Evolutionary conservation across 768 basidiomycete species (phyloP).

Genomic region (Candolleomyces aberdarensis): DNA sequence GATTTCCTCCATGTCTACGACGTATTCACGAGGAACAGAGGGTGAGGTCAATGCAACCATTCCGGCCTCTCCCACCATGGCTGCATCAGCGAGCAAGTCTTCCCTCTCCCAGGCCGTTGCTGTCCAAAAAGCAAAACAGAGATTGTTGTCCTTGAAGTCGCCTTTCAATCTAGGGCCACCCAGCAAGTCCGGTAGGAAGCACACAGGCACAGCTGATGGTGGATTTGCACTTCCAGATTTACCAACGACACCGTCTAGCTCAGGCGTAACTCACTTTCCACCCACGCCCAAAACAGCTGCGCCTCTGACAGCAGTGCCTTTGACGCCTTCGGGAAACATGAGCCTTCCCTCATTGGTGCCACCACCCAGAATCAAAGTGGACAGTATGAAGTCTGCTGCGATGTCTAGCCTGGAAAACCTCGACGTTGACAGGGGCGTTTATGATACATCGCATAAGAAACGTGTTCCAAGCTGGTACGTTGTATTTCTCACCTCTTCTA

Average conservation of each 20-base stretch:
- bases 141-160: slow-evolving; percentile 49
- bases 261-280: slow-evolving; percentile 13
- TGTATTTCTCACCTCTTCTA: background rate
- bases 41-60: slow-evolving; percentile 6
- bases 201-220: slow-evolving; percentile 18
- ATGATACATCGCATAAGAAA: slow-evolving; percentile 78
- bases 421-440: slow-evolving; percentile 56
- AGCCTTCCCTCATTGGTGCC: slow-evolving; percentile 11
- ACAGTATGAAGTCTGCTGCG: slow-evolving; percentile 32
- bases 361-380: slow-evolving; percentile 26
- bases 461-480: slow-evolving; percentile 83
- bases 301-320: background rate
- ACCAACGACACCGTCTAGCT: slow-evolving; percentile 11
- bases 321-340: slow-evolving; percentile 9
- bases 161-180: slow-evolving; percentile 22
- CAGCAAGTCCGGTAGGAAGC: slow-evolving; percentile 13
- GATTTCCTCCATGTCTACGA: background rate
- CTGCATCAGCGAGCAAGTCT: slow-evolving; percentile 18
- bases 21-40: slow-evolving; percentile 15
- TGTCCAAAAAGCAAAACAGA: slow-evolving; percentile 54
- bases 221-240: slow-evolving; percentile 9
- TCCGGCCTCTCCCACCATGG: slow-evolving; percentile 3
- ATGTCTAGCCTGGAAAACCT: slow-evolving; percentile 28
- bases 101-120: slow-evolving; percentile 17
- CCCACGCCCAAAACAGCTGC: slow-evolving; percentile 12